phyloP scores from a whole-genome alignment of 352 stramenopile species.

The Thalassiosira hispida region DNA sequence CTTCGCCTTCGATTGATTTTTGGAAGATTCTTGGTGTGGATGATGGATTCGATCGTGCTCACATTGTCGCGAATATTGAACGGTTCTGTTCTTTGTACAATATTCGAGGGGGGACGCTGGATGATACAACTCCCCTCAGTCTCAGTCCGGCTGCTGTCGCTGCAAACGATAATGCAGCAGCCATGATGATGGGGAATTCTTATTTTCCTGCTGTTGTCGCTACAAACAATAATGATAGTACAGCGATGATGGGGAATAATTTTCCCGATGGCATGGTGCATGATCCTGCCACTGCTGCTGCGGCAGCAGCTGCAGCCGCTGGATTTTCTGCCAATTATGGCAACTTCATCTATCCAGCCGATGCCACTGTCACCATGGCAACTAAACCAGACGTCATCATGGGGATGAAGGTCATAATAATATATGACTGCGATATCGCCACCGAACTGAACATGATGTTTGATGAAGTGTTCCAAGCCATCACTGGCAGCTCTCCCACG shows the following conservation, averaged over 20 bases:
- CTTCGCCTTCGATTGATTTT: constrained; percentile 58
- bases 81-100: constrained; percentile 74
- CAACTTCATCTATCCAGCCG: neutral
- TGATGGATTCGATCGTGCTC: constrained; percentile 78
- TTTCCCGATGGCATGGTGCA: too few relatives aligned
- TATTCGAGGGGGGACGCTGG: constrained; percentile 51
- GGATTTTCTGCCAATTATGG: neutral
- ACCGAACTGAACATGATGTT: too few relatives aligned
- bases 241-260: neutral
- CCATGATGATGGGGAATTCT: neutral
- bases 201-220: too few relatives aligned
- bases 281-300: neutral
- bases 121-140: constrained; percentile 1
- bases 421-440: too few relatives aligned
- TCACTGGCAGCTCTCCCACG: too few relatives aligned
- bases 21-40: constrained; percentile 72
- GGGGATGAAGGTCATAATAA: too few relatives aligned
- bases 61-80: constrained; percentile 75
- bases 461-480: too few relatives aligned
- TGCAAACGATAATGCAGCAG: neutral
- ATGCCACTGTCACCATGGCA: too few relatives aligned
- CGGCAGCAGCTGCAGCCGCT: constrained; percentile 32
- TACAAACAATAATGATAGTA: neutral
- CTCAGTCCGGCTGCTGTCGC: neutral
- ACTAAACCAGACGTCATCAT: too few relatives aligned